Conservation (phyloP, 2,329 filamentous ascomycete species). For the Epichloe hybrida region DNA sequence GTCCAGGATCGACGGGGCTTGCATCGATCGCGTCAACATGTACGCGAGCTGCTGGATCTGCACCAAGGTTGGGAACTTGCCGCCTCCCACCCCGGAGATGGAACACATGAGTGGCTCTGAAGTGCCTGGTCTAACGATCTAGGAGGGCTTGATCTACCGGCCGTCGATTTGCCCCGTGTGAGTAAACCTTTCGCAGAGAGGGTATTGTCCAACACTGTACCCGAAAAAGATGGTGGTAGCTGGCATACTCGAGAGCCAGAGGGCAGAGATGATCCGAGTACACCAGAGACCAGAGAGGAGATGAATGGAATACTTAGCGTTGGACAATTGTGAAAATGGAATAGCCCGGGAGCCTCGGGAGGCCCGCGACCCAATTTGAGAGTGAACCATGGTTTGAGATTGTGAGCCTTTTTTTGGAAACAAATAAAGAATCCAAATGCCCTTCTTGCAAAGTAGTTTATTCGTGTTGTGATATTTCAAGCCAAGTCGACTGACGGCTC, state of each 20-base stretch:
- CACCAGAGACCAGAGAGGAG: too few species aligned
- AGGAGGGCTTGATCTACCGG: background rate
- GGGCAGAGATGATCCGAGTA: too few species aligned
- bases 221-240: too few species aligned
- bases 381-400: too few species aligned
- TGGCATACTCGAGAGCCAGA: too few species aligned
- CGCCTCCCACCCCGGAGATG: constrained; percentile 39
- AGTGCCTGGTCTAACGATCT: constrained; percentile 28
- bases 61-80: constrained; percentile 53
- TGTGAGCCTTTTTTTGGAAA: background rate
- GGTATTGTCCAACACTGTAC: background rate
- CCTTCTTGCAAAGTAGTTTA: background rate
- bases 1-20: constrained; percentile 55
- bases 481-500: too few species aligned
- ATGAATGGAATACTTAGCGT: too few species aligned
- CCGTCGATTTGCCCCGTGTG: background rate
- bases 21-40: constrained; percentile 96
- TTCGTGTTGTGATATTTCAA: too few species aligned
- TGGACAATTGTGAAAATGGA: too few species aligned
- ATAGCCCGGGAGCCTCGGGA: too few species aligned
- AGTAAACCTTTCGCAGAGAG: background rate
- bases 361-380: too few species aligned
- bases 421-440: background rate
- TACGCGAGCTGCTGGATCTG: constrained; percentile 91
- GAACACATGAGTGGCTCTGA: constrained; percentile 26